phyloP scores from a whole-genome alignment of 2,329 filamentous ascomycete genomes.

The Penicillium sp. region DNA sequence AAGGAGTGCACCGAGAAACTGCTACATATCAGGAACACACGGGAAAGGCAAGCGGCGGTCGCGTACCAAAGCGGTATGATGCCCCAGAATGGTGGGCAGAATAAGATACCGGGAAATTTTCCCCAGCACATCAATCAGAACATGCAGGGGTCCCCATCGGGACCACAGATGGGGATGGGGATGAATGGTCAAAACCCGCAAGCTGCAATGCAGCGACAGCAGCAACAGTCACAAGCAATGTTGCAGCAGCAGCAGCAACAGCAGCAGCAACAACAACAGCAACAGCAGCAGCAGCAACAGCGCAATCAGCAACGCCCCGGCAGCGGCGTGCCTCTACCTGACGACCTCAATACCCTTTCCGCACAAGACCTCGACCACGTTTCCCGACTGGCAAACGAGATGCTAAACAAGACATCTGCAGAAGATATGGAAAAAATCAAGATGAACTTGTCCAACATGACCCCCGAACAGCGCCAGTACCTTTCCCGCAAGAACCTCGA shows the following conservation, averaged over 20 bases:
- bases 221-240: conserved; percentile 33
- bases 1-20: conserved; percentile 48
- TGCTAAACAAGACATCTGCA: conserved; percentile 47
- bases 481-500: conserved; percentile 50
- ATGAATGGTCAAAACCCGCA: conserved; percentile 38
- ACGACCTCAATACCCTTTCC: conserved; percentile 40
- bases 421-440: conserved; percentile 53
- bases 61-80: conserved; percentile 44
- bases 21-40: conserved; percentile 46
- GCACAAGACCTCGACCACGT: conserved; percentile 48
- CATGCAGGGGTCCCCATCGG: conserved; percentile 52
- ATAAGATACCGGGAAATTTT: conserved; percentile 49
- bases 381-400: conserved; percentile 48
- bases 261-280: conserved; percentile 28
- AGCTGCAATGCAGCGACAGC: conserved; percentile 35
- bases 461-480: conserved; percentile 50
- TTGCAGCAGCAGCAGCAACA: conserved; percentile 31
- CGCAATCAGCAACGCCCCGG: conserved; percentile 35
- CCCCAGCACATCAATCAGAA: conserved; percentile 53
- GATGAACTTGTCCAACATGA: conserved; percentile 48
- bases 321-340: conserved; percentile 29
- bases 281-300: conserved; percentile 27
- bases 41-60: conserved; percentile 44
- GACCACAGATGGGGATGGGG: conserved; percentile 38
- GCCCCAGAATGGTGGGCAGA: conserved; percentile 39